Conservation (phyloP, 176 grass and related monocot genomes). For the Microstegium vimineum region DNA sequence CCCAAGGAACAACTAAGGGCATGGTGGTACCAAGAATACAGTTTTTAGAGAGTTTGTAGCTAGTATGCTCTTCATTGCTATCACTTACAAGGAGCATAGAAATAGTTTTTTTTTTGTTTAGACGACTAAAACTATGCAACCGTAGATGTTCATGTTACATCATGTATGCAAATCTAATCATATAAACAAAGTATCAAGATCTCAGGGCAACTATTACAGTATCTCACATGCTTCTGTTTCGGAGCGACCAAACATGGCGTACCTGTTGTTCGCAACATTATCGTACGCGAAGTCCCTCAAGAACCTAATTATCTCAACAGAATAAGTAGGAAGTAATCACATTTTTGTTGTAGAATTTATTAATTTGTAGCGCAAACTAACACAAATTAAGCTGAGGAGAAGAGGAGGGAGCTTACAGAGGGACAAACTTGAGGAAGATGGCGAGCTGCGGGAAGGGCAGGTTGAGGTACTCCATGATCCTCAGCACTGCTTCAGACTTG, state of each 20-base stretch:
- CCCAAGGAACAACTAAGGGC: slow-evolving; percentile 33
- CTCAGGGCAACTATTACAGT: slow-evolving; percentile 17
- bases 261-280: slow-evolving; percentile 77
- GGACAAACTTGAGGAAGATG: slow-evolving; percentile 52
- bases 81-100: background rate
- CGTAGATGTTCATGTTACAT: background rate
- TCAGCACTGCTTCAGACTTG: slow-evolving; percentile 92
- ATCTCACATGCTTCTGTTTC: slow-evolving; percentile 84
- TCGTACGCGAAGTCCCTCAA: slow-evolving; percentile 81
- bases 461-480: slow-evolving; percentile 89
- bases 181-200: background rate
- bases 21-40: slow-evolving; percentile 34
- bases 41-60: slow-evolving; percentile 1
- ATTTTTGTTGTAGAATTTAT: background rate
- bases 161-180: slow-evolving; percentile 5
- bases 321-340: slow-evolving; percentile 4
- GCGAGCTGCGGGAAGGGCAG: slow-evolving; percentile 81
- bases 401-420: slow-evolving; percentile 50
- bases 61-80: background rate
- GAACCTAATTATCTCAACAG: slow-evolving; percentile 35
- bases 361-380: background rate
- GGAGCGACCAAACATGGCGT: slow-evolving; percentile 59
- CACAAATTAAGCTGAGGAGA: background rate
- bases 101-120: background rate
- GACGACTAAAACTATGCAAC: background rate